Percentiles rank a stretch among this genome's conserved stretches.
phyloP scores from a whole-genome alignment of 495 filamentous ascomycete genomes.

The Aspergillus conjunctus region DNA sequence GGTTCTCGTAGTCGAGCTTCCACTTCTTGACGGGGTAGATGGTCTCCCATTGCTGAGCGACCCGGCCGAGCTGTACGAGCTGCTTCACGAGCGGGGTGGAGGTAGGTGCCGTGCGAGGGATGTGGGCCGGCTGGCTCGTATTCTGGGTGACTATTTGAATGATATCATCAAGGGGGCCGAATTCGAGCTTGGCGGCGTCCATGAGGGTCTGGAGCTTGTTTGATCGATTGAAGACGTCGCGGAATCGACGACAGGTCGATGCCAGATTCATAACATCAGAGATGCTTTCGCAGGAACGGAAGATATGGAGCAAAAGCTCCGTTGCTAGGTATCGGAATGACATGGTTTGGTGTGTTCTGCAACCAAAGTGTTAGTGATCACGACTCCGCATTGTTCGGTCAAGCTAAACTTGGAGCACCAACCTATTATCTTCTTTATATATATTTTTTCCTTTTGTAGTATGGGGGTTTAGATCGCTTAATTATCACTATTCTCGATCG shows the following conservation, averaged over 20 bases:
- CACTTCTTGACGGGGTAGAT: slow-evolving; percentile 73
- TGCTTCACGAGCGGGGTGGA: slow-evolving; percentile 59
- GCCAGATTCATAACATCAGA: slow-evolving; percentile 57
- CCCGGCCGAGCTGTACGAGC: slow-evolving; percentile 57
- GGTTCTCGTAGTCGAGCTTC: slow-evolving; percentile 56
- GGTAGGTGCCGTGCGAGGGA: slow-evolving; percentile 47
- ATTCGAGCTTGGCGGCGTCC: slow-evolving; percentile 56
- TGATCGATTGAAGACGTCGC: slow-evolving; percentile 52
- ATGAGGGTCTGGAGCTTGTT: slow-evolving; percentile 57
- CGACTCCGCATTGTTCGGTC: background rate
- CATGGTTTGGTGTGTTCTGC: slow-evolving; percentile 37
- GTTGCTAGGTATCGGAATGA: slow-evolving; percentile 55
- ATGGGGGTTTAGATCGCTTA: background rate
- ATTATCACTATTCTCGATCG: slow-evolving; percentile 6
- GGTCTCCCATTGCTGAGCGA: slow-evolving; percentile 63
- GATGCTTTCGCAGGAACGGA: slow-evolving; percentile 54
- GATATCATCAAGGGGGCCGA: slow-evolving; percentile 61
- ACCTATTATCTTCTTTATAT: slow-evolving; percentile 12
- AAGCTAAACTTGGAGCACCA: background rate
- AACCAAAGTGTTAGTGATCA: slow-evolving; percentile 18
- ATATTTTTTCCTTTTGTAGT: background rate
- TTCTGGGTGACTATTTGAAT: slow-evolving; percentile 63
- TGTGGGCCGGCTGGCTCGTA: slow-evolving; percentile 55
- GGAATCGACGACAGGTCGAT: slow-evolving; percentile 56
- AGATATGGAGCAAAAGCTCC: slow-evolving; percentile 65